Evolutionary conservation across 1,139 yeast species (phyloP).

Genomic region (Yamadazyma buinensis): DNA sequence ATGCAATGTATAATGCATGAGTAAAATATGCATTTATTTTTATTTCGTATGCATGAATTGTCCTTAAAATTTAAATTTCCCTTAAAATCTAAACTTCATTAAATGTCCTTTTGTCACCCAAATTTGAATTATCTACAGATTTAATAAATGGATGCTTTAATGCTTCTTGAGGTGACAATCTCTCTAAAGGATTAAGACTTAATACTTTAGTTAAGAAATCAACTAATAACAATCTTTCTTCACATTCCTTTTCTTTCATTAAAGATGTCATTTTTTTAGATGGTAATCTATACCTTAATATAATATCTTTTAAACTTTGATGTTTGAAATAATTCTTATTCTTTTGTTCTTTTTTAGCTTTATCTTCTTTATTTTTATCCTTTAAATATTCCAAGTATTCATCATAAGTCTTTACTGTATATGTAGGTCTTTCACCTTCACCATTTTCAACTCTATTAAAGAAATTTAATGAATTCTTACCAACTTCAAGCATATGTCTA

Average conservation of each 20-base stretch:
- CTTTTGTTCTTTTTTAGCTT: slow-evolving; percentile 65
- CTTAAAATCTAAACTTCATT: slow-evolving; percentile 2
- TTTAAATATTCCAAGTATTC: slow-evolving; percentile 36
- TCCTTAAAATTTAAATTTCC: too few relatives aligned
- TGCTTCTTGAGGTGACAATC: slow-evolving; percentile 98
- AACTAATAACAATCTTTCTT: slow-evolving; percentile 64
- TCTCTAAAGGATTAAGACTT: slow-evolving; percentile 83
- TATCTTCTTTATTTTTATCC: slow-evolving; percentile 38
- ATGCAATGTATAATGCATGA: too few relatives aligned
- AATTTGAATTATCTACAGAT: slow-evolving; percentile 6
- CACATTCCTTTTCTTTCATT: slow-evolving; percentile 66
- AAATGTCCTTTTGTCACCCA: neutral
- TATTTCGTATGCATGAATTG: too few relatives aligned
- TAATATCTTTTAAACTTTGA: slow-evolving; percentile 66
- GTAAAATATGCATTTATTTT: too few relatives aligned
- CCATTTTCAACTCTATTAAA: slow-evolving; percentile 42
- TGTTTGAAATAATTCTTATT: slow-evolving; percentile 84
- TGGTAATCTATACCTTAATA: slow-evolving; percentile 71
- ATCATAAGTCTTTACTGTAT: slow-evolving; percentile 30
- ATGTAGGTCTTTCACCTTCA: slow-evolving; percentile 27
- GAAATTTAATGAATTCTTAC: slow-evolving; percentile 74
- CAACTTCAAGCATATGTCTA: slow-evolving; percentile 95
- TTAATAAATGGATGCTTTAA: slow-evolving; percentile 83
- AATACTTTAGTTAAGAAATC: slow-evolving; percentile 79
- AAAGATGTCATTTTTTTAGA: slow-evolving; percentile 65